Evolutionary conservation across 331 rosid species (phyloP), one percentile per base, ranked within the genome.

Genomic region (Rosa hybrid): DNA sequence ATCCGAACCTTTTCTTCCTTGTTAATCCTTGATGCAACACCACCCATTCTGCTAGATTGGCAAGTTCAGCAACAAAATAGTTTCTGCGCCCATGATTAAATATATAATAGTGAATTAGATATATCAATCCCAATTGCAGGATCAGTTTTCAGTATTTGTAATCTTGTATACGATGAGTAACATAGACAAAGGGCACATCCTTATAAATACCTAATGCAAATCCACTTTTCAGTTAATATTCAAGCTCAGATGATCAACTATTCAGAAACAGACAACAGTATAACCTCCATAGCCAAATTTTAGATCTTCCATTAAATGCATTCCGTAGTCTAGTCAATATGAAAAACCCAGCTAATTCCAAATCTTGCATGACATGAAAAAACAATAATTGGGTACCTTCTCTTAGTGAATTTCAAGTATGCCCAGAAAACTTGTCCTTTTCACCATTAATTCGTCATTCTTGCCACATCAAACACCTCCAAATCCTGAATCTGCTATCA

Each of bases 21-120:
- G 54, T 88, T 89, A 62, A 90, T 71, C 81, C 83, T 91, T 42
- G 99, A 95, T 12, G 85, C 84, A 83, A 81, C 91, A 84, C 99
- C 92, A 6, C 99, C 99, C 99, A 95, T 88, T 85, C 77, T 78
- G 54, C 83, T 60, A 71, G 20, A 17, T 71, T 46, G 42, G n/a
- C 42, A 17, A 71, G 13, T 18, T 48, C 10, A 50, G 21, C 53
- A 41, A 39, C 27, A 63, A 65, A 30, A n/a, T 12, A 10, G 10
- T 51, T 64, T 77, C 70, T 41, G 13, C 80, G 60, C 72, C 80
- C 6, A 48, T 77, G 18, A 46, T 64, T 62, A 77, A 48, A 48
- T 20, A 73, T 30, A 34, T 50, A 4, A 9, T 41, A n/a, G 48
- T 23, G 59, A 30, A 72, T 11, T 6, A 73, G 49, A 53, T 13